phyloP scores from a whole-genome alignment of 2,329 filamentous ascomycete species.

The Ceratocystis papillata region DNA sequence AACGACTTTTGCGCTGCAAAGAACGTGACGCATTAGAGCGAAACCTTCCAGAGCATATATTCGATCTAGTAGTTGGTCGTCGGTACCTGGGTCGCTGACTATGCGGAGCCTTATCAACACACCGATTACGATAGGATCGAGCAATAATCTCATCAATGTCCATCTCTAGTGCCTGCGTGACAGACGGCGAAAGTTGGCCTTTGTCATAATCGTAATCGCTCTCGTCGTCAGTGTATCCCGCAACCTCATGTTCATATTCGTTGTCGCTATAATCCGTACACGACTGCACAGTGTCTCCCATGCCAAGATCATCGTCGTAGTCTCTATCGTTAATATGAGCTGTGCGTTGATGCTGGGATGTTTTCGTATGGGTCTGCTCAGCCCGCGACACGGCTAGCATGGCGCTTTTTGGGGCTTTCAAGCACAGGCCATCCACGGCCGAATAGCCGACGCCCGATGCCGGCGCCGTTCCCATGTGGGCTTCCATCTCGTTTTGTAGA shows the following conservation, averaged over 20 bases:
- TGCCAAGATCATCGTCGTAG: slow-evolving; percentile 11
- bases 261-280: slow-evolving; percentile 1
- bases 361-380: not conserved
- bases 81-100: not conserved
- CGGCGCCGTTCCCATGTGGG: not conserved
- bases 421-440: slow-evolving; percentile 15
- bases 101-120: not conserved
- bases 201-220: slow-evolving; percentile 5
- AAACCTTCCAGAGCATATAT: not conserved
- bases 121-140: slow-evolving; percentile 7
- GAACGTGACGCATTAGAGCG: not conserved
- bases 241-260: slow-evolving; percentile 12
- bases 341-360: not conserved
- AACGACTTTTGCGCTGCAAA: not conserved
- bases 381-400: slow-evolving; percentile 13
- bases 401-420: slow-evolving; percentile 21
- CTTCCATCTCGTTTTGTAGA: slow-evolving; percentile 14
- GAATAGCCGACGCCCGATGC: slow-evolving; percentile 15
- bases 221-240: not conserved
- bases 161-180: slow-evolving; percentile 20
- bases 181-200: slow-evolving; percentile 13
- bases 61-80: not conserved
- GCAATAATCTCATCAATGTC: slow-evolving; percentile 22
- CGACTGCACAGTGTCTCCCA: not conserved
- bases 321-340: not conserved